Conservation (phyloP, 495 filamentous ascomycete species). For the Penicillium desertorum region DNA sequence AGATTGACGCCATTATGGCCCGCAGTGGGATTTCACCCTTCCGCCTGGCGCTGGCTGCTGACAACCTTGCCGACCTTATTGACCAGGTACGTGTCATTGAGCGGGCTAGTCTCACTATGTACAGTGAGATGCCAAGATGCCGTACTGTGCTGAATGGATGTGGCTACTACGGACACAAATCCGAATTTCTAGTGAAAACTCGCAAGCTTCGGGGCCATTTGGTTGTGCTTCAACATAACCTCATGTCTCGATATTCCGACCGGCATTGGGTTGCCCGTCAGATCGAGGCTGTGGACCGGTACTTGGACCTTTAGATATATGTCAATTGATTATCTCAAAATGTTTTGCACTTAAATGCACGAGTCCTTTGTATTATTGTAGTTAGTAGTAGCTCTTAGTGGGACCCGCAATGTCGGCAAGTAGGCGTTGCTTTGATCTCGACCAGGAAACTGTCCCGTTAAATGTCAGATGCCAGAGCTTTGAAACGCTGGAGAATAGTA, state of each 20-base stretch:
- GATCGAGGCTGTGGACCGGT: neutral
- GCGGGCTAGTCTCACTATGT: neutral
- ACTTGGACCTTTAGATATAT: neutral
- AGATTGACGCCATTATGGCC: neutral
- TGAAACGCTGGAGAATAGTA: neutral
- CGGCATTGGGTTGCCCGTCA: neutral
- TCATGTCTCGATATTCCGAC: neutral
- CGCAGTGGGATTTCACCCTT: neutral
- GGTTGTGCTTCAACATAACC: neutral
- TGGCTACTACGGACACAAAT: neutral
- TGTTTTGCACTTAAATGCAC: neutral
- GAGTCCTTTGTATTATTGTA: neutral
- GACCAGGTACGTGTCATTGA: neutral
- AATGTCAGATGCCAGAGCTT: neutral
- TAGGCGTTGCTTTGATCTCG: neutral
- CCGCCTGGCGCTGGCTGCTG: neutral
- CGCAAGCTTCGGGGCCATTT: neutral
- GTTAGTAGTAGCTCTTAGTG: neutral
- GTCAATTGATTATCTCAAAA: neutral
- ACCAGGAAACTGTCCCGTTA: neutral
- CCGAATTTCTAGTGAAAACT: neutral
- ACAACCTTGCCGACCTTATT: neutral
- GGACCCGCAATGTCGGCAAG: neutral
- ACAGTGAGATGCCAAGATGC: neutral
- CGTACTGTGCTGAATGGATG: neutral